Evolutionary conservation across 2,329 filamentous ascomycete genomes (phyloP), one percentile per base, ranked within the genome.

Genomic region (Sclerotinia glacialis): DNA sequence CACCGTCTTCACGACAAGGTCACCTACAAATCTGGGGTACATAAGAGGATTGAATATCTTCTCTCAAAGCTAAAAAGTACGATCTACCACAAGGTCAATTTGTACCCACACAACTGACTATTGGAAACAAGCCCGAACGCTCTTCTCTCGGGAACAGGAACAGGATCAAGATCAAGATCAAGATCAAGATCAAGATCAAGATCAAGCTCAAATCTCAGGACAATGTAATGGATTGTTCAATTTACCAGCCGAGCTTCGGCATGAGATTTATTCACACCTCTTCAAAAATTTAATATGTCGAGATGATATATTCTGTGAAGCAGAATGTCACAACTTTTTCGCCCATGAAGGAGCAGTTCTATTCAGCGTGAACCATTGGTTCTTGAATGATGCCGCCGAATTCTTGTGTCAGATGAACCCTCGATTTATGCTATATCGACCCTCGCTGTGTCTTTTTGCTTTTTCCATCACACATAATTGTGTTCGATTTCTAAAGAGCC

Each of bases 41-140:
- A 54, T 34, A 46, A 55, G 16, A 64, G 16, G 42, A 42, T 64
- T 46, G 40, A 55, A 26, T 4, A 37, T 46, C 40, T 64, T 46
- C 50, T 64, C 26, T 56, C 61, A 21, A 64, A 64, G n/a, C 26
- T 55, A 46, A 64, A 64, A 56, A 56, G 61, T 64, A 64, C 61
- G 8, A 21, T 31, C 28, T 37, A 46, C 37, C 40, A 46, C 40
- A 37, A 34, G 49, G 44, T 61, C 34, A 56, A 55, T 46, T 56
- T 47, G 52, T 56, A 34, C 34, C 18, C 50, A 55, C 37, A 56
- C 50, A 55, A 46, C 61, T 64, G 61, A 64, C 61, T 46, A 31
- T 42, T 46, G 61, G 47, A 21, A 31, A 18, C 28, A 64, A 54
- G 37, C 34, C 23, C 61, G 37, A 28, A 37, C 14, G 31, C 31